A percentile compares a stretch with the other conserved stretches of the same genome.
These are phyloP conservation scores for Oryza meridionalis DNA, from an alignment of 176 grass and related monocot genomes.

Conservation along the genomic window DNA sequence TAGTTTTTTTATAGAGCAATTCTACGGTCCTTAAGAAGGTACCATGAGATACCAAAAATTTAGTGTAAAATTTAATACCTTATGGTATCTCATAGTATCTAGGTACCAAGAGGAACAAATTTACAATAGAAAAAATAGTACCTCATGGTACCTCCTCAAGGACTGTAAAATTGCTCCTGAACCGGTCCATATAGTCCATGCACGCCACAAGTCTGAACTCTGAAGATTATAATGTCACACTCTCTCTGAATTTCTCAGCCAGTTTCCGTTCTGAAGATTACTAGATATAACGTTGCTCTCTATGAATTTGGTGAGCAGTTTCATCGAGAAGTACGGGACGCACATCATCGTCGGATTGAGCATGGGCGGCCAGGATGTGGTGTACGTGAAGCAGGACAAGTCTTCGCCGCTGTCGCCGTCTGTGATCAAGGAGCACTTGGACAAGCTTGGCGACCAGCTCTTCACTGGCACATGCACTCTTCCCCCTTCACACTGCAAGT, in stretches of 20 bases:
- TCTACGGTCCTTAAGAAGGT: too few species aligned
- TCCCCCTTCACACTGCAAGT: conserved; percentile 59
- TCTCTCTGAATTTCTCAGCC: neutral
- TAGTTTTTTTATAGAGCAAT: too few species aligned
- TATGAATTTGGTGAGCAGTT: conserved; percentile 44
- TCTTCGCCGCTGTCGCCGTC: conserved; percentile 63
- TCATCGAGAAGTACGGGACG: conserved; percentile 87
- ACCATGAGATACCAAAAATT: too few species aligned
- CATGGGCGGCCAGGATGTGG: conserved; percentile 88
- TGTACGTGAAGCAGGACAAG: conserved; percentile 84
- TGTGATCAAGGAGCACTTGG: conserved; percentile 78
- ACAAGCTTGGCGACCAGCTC: conserved; percentile 81
- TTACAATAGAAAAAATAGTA: too few species aligned
- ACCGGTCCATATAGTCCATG: neutral
- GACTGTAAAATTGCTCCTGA: too few species aligned
- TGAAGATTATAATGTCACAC: neutral
- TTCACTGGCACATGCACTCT: conserved; percentile 82
- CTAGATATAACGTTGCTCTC: neutral
- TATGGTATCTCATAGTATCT: too few species aligned
- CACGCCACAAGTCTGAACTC: neutral
- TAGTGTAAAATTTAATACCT: too few species aligned
- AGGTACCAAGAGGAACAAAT: too few species aligned
- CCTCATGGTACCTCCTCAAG: too few species aligned
- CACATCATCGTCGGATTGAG: conserved; percentile 77
- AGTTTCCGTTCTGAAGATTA: conserved; percentile 57